A percentile compares a stretch with the other conserved stretches of the same genome.
Conservation (phyloP, 2,329 filamentous ascomycete species). For the Talaromyces sp. region DNA sequence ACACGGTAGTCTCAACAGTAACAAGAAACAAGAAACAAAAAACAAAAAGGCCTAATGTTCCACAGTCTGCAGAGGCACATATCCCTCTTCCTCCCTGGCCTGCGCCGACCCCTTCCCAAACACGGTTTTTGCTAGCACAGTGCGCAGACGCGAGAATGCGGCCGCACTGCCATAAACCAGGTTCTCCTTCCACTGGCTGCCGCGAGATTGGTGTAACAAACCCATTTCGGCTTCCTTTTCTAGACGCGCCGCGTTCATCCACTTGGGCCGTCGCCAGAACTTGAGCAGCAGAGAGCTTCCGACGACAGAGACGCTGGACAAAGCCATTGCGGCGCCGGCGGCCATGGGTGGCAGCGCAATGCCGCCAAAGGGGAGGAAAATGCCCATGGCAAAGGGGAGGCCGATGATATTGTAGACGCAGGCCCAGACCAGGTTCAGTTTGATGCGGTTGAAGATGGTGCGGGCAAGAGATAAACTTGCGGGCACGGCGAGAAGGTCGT, state of each 20-base stretch:
- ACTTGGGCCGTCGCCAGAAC: slow-evolving; percentile 75
- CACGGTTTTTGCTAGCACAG: slow-evolving; percentile 21
- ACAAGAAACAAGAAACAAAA: not conserved
- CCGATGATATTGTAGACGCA: slow-evolving; percentile 90
- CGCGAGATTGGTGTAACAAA: slow-evolving; percentile 13
- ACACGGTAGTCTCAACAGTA: not conserved
- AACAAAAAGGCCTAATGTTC: slow-evolving; percentile 22
- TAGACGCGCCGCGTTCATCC: slow-evolving; percentile 71
- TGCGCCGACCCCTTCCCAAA: slow-evolving; percentile 21
- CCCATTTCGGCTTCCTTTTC: slow-evolving; percentile 49
- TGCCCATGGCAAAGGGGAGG: slow-evolving; percentile 91
- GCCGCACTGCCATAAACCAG: slow-evolving; percentile 18
- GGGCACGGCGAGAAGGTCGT: slow-evolving; percentile 89
- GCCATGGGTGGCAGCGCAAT: slow-evolving; percentile 85
- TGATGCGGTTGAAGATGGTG: slow-evolving; percentile 86
- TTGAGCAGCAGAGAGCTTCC: slow-evolving; percentile 76
- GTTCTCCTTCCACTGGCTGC: slow-evolving; percentile 17
- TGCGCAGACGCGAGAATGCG: slow-evolving; percentile 12
- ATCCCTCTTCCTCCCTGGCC: slow-evolving; percentile 32
- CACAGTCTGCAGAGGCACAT: slow-evolving; percentile 42
- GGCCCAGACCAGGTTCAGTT: slow-evolving; percentile 86
- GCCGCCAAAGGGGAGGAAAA: slow-evolving; percentile 84
- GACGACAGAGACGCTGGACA: slow-evolving; percentile 84
- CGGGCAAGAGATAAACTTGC: slow-evolving; percentile 75
- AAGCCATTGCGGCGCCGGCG: slow-evolving; percentile 89